Evolutionary conservation across 2,329 filamentous ascomycete genomes (phyloP), one percentile per base, ranked within the genome.

Genomic region (Pseudogymnoascus sp.): DNA sequence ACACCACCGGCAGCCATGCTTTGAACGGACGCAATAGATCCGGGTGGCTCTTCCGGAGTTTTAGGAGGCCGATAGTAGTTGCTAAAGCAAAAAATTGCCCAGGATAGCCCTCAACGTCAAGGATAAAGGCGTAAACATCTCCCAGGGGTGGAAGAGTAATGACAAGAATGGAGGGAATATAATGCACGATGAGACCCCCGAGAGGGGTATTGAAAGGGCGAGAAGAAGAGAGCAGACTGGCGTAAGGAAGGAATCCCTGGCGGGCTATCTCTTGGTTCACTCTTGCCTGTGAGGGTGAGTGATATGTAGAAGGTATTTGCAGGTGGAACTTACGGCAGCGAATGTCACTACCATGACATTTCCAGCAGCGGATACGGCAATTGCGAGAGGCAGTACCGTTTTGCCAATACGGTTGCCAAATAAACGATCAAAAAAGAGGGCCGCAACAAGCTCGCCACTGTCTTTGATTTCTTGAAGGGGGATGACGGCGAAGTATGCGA

Each of bases 401-500:
- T 77, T 77, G 5, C 74, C 76, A 16, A 76, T 76, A 31, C 62
- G 64, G 50, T 71, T 63, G 3, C 80, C 80, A 65, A 82, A 81
- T 16, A 82, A 73, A 65, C 84, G 82, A 63, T 80, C 77, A 73
- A 86, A 85, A 70, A 86, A 84, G 1, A 79, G 75, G 0, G 80
- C 82, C 0, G 83, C 83, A 3, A 84, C 79, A 4, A 83, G 78
- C 38, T 79, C 78, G 25, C 82, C 82, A 0, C 81, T 82, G 1
- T 75, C 73, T n/a, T 79, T 75, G 63, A 86, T 81, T 62, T 84
- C 80, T 2, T 81, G 77, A 62, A 80, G 79, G 14, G 82, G 80
- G 0, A 85, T 80, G 6, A 82, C 82, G 3, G 81, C 78, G 65
- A 85, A 84, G 71, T 85, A 85, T n/a, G 83, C 82, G 44, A 84